Conservation (phyloP, 2,329 filamentous ascomycete species). For the Colletotrichum gigasporum region DNA sequence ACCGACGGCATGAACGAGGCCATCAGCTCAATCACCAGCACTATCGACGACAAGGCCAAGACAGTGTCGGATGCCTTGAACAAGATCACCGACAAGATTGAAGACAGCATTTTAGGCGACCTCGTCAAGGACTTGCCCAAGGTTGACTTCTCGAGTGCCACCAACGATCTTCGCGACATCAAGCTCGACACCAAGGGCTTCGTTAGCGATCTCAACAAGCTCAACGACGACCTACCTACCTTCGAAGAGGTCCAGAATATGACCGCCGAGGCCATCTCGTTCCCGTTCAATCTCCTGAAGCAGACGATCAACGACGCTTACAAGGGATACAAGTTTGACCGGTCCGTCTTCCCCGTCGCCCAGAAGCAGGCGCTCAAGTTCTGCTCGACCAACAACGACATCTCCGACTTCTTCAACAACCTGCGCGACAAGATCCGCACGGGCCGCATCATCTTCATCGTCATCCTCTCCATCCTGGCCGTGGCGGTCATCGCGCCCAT, state of each 20-base stretch:
- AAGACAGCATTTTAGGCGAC: constrained; percentile 60
- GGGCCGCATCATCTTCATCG: constrained; percentile 79
- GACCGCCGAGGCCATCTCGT: constrained; percentile 76
- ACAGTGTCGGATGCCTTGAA: constrained; percentile 59
- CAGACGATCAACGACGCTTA: constrained; percentile 76
- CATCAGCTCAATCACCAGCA: constrained; percentile 64
- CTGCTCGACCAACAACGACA: constrained; percentile 84
- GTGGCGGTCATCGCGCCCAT: constrained; percentile 80
- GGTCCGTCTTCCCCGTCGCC: constrained; percentile 81
- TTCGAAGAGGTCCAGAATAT: constrained; percentile 87
- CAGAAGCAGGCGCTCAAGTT: constrained; percentile 85
- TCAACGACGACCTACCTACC: constrained; percentile 83
- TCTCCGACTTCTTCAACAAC: constrained; percentile 84
- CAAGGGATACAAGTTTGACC: constrained; percentile 80
- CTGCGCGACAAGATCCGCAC: constrained; percentile 73
- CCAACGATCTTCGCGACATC: constrained; percentile 75
- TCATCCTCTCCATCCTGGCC: constrained; percentile 76
- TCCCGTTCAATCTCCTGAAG: constrained; percentile 85
- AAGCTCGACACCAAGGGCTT: constrained; percentile 74
- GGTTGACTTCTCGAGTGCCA: constrained; percentile 72
- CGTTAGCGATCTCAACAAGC: constrained; percentile 72
- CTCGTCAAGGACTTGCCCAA: constrained; percentile 53
- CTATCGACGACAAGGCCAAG: constrained; percentile 66
- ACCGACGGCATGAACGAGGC: constrained; percentile 60
- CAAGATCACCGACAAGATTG: constrained; percentile 54